These are phyloP conservation scores for Eruca vesicaria DNA, from an alignment of 441 rosid species.

Conservation along the genomic window DNA sequence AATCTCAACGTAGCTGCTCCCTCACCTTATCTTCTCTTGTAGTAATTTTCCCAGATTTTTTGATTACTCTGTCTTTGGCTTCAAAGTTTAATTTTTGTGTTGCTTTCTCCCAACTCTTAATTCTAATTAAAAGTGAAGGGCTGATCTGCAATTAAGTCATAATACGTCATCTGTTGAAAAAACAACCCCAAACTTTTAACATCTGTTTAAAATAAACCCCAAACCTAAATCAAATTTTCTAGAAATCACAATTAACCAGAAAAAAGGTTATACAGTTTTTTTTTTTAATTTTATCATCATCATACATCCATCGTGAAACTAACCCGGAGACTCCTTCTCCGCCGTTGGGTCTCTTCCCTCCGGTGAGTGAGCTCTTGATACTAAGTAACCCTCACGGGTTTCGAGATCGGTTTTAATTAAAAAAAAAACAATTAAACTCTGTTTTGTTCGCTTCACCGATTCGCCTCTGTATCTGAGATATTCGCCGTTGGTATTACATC, in stretches of 20 bases:
- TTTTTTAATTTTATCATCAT: not conserved
- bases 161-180: not conserved
- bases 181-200: not conserved
- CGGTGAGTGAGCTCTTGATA: slow-evolving; percentile 16
- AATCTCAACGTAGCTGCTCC: too few relatives aligned
- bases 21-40: too few relatives aligned
- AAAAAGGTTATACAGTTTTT: not conserved
- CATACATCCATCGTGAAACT: slow-evolving; percentile 7
- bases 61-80: too few relatives aligned
- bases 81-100: too few relatives aligned
- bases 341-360: not conserved
- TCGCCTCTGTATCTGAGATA: not conserved
- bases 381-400: too few relatives aligned
- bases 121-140: slow-evolving; percentile 20
- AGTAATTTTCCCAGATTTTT: too few relatives aligned
- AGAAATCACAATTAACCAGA: not conserved
- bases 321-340: slow-evolving; percentile 9
- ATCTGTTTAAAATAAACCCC: not conserved
- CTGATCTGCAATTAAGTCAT: slow-evolving; percentile 5
- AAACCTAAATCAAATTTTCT: not conserved
- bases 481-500: too few relatives aligned
- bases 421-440: too few relatives aligned
- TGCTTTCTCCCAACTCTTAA: too few relatives aligned
- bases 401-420: too few relatives aligned
- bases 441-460: not conserved